Conservation (phyloP, 768 basidiomycete genomes). For the Ramaria rubella region DNA sequence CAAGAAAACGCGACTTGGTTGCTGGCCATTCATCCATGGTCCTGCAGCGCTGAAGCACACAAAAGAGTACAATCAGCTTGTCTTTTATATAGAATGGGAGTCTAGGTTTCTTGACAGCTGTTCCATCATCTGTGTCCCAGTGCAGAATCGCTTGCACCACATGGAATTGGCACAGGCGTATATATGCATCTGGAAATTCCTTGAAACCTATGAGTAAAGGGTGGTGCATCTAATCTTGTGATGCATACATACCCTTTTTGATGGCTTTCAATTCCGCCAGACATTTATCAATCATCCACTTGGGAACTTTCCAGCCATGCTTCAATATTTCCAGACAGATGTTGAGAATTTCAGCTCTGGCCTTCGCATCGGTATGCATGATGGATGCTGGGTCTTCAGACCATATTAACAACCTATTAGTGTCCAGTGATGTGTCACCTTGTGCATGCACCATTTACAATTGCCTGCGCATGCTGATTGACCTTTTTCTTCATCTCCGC, state of each 20-base stretch:
- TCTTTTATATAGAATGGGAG: not conserved
- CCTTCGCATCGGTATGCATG: not conserved
- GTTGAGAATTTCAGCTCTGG: not conserved
- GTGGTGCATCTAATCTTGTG: not conserved
- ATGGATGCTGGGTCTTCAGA: not conserved
- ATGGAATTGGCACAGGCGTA: conserved; percentile 17
- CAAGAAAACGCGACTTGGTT: not conserved
- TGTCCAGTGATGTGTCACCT: not conserved
- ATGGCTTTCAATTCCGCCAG: conserved; percentile 5
- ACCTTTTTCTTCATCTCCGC: not conserved
- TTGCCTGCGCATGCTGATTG: not conserved
- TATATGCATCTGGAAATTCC: not conserved
- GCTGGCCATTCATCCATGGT: not conserved
- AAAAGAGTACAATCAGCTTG: not conserved
- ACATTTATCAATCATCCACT: conserved; percentile 17
- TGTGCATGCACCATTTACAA: conserved; percentile 11
- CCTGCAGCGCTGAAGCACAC: conserved; percentile 13
- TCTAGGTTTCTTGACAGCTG: not conserved
- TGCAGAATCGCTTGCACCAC: conserved; percentile 16
- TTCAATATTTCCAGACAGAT: not conserved
- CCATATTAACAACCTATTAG: not conserved
- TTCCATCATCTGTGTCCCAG: conserved; percentile 12
- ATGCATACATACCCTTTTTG: conserved; percentile 1
- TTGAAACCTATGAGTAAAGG: not conserved
- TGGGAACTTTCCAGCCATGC: conserved; percentile 7